Percentiles rank a stretch among this genome's conserved stretches.
These are phyloP conservation scores for Saccharomyces hybrid DNA, from an alignment of 1,139 yeast species.

Conservation along the genomic window DNA sequence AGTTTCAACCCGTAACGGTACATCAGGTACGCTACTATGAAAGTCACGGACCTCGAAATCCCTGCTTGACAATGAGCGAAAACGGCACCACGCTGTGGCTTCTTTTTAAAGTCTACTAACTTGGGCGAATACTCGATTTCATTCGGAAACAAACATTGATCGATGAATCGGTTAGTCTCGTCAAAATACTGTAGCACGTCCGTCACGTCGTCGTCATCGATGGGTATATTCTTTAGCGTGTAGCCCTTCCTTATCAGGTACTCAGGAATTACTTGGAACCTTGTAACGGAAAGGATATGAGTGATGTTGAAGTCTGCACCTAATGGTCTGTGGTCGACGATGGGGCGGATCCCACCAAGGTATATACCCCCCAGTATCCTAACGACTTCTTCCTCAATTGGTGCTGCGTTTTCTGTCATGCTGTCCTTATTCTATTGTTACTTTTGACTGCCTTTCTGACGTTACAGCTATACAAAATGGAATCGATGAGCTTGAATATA, in stretches of 20 bases:
- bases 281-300: slow-evolving; percentile 60
- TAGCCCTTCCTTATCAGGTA: slow-evolving; percentile 39
- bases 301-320: slow-evolving; percentile 44
- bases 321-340: slow-evolving; percentile 40
- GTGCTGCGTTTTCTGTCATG: slow-evolving; percentile 22
- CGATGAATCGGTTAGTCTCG: slow-evolving; percentile 58
- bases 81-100: slow-evolving; percentile 40
- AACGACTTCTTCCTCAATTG: slow-evolving; percentile 17
- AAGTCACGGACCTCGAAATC: slow-evolving; percentile 67
- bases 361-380: slow-evolving; percentile 61
- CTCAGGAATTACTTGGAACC: slow-evolving; percentile 51
- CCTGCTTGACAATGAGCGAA: slow-evolving; percentile 82
- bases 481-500: background rate
- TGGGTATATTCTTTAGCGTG: slow-evolving; percentile 53
- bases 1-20: slow-evolving; percentile 51
- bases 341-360: slow-evolving; percentile 52
- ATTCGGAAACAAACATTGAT: slow-evolving; percentile 47
- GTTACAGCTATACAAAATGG: background rate
- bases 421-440: background rate
- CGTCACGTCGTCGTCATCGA: slow-evolving; percentile 57
- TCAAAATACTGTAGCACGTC: slow-evolving; percentile 58
- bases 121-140: slow-evolving; percentile 28
- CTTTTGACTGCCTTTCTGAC: slow-evolving; percentile 4
- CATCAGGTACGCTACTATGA: slow-evolving; percentile 75
- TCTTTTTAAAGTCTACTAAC: slow-evolving; percentile 30